A percentile compares a stretch with the other conserved stretches of the same genome.
Conservation (phyloP, 1,139 yeast genomes). For the Meyerozyma athensensis region DNA sequence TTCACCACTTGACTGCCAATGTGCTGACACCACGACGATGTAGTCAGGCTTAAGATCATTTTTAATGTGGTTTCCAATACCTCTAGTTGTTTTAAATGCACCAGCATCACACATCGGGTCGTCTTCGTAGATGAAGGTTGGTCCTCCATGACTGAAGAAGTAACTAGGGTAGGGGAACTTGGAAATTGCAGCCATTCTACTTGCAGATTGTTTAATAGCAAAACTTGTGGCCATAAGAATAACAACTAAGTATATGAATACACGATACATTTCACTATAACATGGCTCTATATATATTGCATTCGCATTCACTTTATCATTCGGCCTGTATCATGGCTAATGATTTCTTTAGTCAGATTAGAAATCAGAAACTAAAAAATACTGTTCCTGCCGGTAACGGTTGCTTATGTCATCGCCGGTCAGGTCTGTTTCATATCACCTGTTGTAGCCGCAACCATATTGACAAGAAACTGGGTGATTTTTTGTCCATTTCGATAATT, state of each 20-base stretch:
- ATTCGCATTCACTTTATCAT: not conserved
- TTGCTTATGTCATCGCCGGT: slow-evolving; percentile 1
- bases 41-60: slow-evolving; percentile 55
- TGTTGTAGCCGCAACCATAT: not conserved
- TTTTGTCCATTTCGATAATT: no score
- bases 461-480: no score
- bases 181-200: not conserved
- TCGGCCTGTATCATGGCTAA: no score
- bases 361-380: no score
- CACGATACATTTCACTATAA: no score
- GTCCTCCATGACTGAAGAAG: slow-evolving; percentile 78
- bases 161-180: slow-evolving; percentile 45
- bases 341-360: not conserved
- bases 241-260: no score
- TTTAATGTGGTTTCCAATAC: slow-evolving; percentile 49
- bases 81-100: slow-evolving; percentile 50
- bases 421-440: not conserved
- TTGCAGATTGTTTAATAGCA: not conserved
- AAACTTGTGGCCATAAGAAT: not conserved
- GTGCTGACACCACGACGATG: slow-evolving; percentile 66
- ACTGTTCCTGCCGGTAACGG: not conserved
- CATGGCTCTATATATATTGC: not conserved
- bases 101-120: slow-evolving; percentile 47
- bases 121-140: slow-evolving; percentile 56
- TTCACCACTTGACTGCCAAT: slow-evolving; percentile 55